phyloP scores from a whole-genome alignment of 495 filamentous ascomycete genomes.

The Trichoderma virens region DNA sequence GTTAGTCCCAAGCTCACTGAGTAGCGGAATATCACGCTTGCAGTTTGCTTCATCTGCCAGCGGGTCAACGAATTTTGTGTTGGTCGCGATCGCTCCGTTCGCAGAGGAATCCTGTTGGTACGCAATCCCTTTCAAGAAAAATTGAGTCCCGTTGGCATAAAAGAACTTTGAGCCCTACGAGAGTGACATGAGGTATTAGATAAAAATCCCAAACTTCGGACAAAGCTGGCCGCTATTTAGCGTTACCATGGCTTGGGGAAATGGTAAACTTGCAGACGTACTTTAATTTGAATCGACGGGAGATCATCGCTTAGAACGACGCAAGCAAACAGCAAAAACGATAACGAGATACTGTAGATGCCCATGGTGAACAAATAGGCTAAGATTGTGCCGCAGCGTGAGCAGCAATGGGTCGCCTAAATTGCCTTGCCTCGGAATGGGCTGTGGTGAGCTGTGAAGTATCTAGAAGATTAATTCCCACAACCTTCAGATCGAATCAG shows the following conservation, averaged over 20 bases:
- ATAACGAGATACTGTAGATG: not conserved
- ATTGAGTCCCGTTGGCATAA: conserved; percentile 64
- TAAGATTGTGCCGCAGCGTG: not conserved
- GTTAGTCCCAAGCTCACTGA: conserved; percentile 74
- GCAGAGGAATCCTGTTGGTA: conserved; percentile 61
- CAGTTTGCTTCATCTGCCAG: conserved; percentile 65
- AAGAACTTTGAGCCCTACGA: conserved; percentile 53
- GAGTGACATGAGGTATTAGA: not conserved
- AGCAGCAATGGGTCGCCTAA: not conserved
- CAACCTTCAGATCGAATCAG: no score
- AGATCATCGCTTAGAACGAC: conserved; percentile 6
- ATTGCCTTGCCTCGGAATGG: not conserved
- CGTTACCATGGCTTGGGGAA: not conserved
- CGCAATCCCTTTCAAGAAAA: conserved; percentile 81
- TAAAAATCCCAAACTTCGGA: not conserved
- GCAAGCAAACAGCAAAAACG: not conserved
- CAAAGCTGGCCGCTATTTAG: not conserved
- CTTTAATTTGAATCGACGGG: conserved; percentile 5
- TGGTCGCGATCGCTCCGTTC: conserved; percentile 25
- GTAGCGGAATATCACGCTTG: conserved; percentile 70
- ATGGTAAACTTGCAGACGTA: not conserved
- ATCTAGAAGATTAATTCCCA: no score
- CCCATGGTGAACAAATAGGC: not conserved
- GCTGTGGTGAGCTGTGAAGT: no score
- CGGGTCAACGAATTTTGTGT: conserved; percentile 51